Evolutionary conservation across 495 filamentous ascomycete species (phyloP), one percentile per base, ranked within the genome.

Genomic region (Aspergillus steynii): DNA sequence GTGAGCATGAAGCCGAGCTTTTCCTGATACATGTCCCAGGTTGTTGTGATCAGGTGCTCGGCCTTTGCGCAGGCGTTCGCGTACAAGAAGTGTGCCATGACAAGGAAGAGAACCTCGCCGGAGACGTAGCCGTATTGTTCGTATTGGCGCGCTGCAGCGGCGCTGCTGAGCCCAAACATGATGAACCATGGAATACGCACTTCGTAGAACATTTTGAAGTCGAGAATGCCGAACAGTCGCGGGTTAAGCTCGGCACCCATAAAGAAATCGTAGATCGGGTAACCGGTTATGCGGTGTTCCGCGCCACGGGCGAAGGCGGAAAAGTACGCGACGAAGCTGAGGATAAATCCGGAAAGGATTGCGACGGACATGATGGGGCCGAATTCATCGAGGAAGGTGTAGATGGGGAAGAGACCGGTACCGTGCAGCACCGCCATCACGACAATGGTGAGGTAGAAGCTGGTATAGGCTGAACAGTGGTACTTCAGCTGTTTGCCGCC

Each of bases 1-100:
- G 96, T 97, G 56, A 99, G 84, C 94, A 99, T 97, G 80, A 98
- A 99, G 66, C 95, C 95, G 91, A 92, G 96, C 82, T 99, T 99
- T 82, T 99, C 95, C 71, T 94, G 93, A 82, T 96, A 97, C 91
- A 99, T 97, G 74, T 99, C 95, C 84, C 94, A 99, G 26, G 94
- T 96, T 8, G 90, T 90, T 50, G 91, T 82, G 77, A 99, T 97
- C 67, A 92, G 84, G 79, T 99, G 92, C 79, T 99, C 95, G 53
- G 90, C 95, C 79, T 99, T 99, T 65, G 89, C 86, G 80, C 93
- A 97, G 50, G 96, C 95, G 74, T 97, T 97, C 71, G 93, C 93
- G 70, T 99, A 99, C 45, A 98, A 82, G 76, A 88, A 98, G 71
- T 97, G 93, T 10, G 95, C 95, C 85, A 98, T 86, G 50, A 96